Base-by-base conservation (phyloP, 345 rosid species). In the Eucalyptus sp. region DNA sequence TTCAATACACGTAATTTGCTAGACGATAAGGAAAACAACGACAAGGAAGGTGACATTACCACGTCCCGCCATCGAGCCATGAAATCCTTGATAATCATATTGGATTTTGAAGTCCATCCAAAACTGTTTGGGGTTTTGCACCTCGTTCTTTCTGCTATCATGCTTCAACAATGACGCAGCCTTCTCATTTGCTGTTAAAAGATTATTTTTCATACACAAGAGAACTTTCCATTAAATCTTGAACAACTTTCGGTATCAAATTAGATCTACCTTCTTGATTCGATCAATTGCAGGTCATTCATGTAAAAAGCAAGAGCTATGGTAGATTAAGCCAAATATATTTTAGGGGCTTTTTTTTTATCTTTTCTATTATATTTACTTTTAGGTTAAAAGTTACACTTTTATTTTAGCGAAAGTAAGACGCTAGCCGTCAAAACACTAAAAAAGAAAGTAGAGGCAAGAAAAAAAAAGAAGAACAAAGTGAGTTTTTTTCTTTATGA, bases 331-430 rank as follows among this genome's bases (percentile, higher is more conserved):
- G 25, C 58, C 2, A 52, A 52, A 52, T 20, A 52, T 52, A 0
- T 18, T 52, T 52, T 20, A 18, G 58, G 58, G 58, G 0, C 0
- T 20, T 52, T 52, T 44, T 44, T 44, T 44, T 18, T 17, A 1
- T 0, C 5, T 8, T 52, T 52, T 52, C 0, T 0, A 52, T 52
- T 52, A 20, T 0, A 52, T 52, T 52, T 18, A 1, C 25, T 52
- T 52, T 18, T 52, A 52, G 10, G 25, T 52, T 52, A 20, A 52
- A 52, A 52, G 58, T 0, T 52, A 20, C 25, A 52, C 2, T 20
- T 52, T 20, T 52, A 52, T 52, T 20, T 52, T 20, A 52, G 10
- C 2, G 5, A 20, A 1, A 52, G 5, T 25, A 52, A 52, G 4
- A 52, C 0, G 24, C 49, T 10, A 46, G 4, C 48, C 10, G 3